phyloP scores from a whole-genome alignment of 75 land plant species.

The Sequoia sempervirens region DNA sequence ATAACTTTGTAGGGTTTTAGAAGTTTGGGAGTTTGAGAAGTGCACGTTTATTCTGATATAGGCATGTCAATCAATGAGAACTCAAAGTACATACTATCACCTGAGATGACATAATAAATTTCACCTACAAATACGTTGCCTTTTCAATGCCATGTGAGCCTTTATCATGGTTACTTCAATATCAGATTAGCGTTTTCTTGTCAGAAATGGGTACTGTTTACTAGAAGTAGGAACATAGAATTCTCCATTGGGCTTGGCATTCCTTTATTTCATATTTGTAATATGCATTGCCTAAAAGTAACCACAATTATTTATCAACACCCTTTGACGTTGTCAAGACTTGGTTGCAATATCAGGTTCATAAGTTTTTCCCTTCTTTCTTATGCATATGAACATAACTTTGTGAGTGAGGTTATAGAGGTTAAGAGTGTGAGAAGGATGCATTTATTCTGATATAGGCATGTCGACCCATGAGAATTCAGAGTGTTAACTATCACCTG shows the following conservation, averaged over 20 bases:
- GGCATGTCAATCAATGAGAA: not conserved
- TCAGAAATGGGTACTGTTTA: too few species aligned
- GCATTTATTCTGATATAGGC: not conserved
- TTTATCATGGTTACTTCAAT: not conserved
- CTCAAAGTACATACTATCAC: not conserved
- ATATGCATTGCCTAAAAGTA: not conserved
- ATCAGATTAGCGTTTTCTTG: not conserved
- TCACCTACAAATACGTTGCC: not conserved
- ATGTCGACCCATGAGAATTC: not conserved
- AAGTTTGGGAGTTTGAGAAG: too few species aligned
- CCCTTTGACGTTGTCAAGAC: constrained; percentile 90
- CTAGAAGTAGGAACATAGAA: not conserved
- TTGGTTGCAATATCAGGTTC: constrained; percentile 80
- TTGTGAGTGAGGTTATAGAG: not conserved
- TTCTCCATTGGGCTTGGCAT: not conserved
- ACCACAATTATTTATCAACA: constrained; percentile 39
- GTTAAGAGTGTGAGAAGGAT: not conserved
- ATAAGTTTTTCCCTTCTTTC: not conserved
- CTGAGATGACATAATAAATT: not conserved
- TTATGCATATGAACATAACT: not conserved
- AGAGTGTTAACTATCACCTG: too few species aligned
- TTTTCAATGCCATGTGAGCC: not conserved
- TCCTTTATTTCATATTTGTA: not conserved
- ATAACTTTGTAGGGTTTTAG: not conserved
- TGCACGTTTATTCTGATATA: not conserved